A percentile compares a stretch with the other conserved stretches of the same genome.
phyloP scores from a whole-genome alignment of 768 basidiomycete species.

The Lyophyllum atratum region DNA sequence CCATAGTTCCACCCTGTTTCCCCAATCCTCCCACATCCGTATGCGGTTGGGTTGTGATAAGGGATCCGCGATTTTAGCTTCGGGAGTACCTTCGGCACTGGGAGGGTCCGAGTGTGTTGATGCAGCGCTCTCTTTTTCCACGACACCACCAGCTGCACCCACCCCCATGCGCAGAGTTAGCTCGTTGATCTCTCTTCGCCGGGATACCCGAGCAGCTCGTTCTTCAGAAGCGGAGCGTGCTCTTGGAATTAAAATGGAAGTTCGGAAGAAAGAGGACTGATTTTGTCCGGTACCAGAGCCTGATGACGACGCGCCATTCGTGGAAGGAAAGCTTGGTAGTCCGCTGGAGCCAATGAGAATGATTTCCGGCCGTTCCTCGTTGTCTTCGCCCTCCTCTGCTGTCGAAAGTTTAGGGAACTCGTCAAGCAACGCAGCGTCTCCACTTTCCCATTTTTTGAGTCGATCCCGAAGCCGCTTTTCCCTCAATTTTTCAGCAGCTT shows the following conservation, averaged over 20 bases:
- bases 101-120: constrained; percentile 11
- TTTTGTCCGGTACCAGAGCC: constrained; percentile 20
- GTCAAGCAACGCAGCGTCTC: constrained; percentile 56
- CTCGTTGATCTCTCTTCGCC: constrained; percentile 79
- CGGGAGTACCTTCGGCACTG: constrained; percentile 6
- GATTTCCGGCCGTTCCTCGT: constrained; percentile 41
- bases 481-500: constrained; percentile 62
- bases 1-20: constrained; percentile 69
- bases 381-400: constrained; percentile 38
- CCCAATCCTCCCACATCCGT: constrained; percentile 68
- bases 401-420: constrained; percentile 61
- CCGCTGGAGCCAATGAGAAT: constrained; percentile 48
- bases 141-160: constrained; percentile 68
- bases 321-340: constrained; percentile 36
- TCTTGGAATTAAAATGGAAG: constrained; percentile 68
- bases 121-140: constrained; percentile 44
- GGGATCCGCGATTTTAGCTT: background rate
- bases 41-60: constrained; percentile 13
- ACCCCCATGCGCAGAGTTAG: constrained; percentile 84
- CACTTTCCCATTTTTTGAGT: constrained; percentile 73
- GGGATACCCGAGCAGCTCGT: constrained; percentile 52
- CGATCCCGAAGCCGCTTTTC: constrained; percentile 75
- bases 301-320: constrained; percentile 20
- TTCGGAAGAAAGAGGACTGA: constrained; percentile 57
- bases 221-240: constrained; percentile 58